phyloP scores from a whole-genome alignment of 768 basidiomycete species.

The Suillus variegatus region DNA sequence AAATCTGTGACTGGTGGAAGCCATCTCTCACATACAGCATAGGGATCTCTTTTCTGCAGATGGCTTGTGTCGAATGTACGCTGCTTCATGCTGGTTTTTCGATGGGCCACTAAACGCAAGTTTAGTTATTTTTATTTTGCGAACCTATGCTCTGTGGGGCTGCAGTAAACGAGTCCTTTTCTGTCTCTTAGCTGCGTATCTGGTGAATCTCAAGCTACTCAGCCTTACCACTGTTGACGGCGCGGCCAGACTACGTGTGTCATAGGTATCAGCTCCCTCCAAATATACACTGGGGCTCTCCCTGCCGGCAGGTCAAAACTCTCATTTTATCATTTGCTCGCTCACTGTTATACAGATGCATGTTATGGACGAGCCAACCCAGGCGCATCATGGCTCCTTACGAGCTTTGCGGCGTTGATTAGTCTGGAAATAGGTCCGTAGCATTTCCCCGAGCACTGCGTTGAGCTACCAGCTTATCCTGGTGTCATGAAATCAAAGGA shows the following conservation, averaged over 20 bases:
- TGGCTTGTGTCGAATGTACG: not conserved
- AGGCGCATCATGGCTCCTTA: not conserved
- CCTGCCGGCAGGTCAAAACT: not conserved
- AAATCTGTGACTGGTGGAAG: not conserved
- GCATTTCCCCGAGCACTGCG: no score
- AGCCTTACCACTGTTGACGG: not conserved
- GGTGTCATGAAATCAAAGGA: not conserved
- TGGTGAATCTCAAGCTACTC: not conserved
- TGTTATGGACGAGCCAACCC: not conserved
- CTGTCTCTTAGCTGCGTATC: not conserved
- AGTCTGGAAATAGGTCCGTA: not conserved
- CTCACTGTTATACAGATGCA: not conserved
- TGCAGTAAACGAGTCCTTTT: conserved; percentile 1
- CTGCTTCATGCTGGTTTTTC: not conserved
- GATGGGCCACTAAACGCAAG: not conserved
- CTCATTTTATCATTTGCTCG: not conserved
- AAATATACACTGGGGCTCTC: not conserved
- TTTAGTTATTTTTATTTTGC: not conserved
- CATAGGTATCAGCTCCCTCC: not conserved
- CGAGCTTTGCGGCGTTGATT: not conserved
- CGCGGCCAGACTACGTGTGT: not conserved
- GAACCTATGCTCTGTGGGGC: not conserved
- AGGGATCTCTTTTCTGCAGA: not conserved
- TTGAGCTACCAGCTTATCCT: not conserved
- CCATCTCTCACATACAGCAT: not conserved